A percentile compares a stretch with the other conserved stretches of the same genome.
Evolutionary conservation across 1,284 basidiomycete genomes (phyloP).

Genomic region (Mycena sp.): DNA sequence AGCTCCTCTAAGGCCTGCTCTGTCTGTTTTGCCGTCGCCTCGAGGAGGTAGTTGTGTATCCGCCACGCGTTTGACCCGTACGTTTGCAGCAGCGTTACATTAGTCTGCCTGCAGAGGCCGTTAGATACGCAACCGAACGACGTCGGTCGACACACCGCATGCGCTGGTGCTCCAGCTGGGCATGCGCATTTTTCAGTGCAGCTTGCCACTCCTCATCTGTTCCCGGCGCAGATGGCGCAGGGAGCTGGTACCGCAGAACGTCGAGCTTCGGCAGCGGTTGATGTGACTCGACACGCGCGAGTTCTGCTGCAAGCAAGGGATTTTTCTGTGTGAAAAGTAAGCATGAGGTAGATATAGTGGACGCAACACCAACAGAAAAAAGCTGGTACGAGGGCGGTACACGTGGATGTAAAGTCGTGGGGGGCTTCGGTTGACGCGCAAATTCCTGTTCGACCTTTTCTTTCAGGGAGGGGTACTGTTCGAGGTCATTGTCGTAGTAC

Average conservation of each 20-base stretch:
- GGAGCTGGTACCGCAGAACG: conserved; percentile 82
- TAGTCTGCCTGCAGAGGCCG: conserved; percentile 70
- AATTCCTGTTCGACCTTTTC: conserved; percentile 80
- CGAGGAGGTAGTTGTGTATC: conserved; percentile 89
- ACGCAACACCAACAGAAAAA: conserved; percentile 69
- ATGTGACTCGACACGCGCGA: conserved; percentile 77
- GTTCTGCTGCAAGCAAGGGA: conserved; percentile 74
- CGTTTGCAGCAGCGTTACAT: conserved; percentile 84
- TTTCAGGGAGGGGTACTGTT: conserved; percentile 75
- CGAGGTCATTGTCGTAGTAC: conserved; percentile 94
- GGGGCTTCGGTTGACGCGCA: conserved; percentile 69
- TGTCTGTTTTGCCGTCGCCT: conserved; percentile 78
- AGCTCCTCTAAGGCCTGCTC: conserved; percentile 79
- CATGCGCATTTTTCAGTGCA: conserved; percentile 82
- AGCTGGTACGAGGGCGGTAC: conserved; percentile 76
- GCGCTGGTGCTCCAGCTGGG: conserved; percentile 91
- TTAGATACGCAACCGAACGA: conserved; percentile 9
- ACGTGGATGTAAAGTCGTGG: conserved; percentile 68
- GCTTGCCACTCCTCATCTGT: conserved; percentile 83
- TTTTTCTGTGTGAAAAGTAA: conserved; percentile 56
- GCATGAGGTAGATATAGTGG: conserved; percentile 12
- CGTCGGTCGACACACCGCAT: conserved; percentile 68
- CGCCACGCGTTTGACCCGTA: conserved; percentile 94
- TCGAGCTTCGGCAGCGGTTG: conserved; percentile 82
- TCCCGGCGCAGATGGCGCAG: conserved; percentile 74